A percentile compares a stretch with the other conserved stretches of the same genome.
phyloP scores from a whole-genome alignment of 257 asterid species.

The Rauvolfia tetraphylla region DNA sequence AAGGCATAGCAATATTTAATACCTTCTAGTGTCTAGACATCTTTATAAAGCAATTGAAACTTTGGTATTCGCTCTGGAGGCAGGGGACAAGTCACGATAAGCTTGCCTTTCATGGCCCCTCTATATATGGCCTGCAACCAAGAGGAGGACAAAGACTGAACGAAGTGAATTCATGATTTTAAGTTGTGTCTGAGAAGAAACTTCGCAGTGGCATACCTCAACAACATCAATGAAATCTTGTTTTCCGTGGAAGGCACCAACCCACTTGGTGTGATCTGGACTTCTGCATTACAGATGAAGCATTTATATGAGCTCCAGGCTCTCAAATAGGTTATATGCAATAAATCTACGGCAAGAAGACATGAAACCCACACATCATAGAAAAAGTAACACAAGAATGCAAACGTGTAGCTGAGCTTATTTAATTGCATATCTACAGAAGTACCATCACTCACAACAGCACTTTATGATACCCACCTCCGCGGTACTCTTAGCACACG shows the following conservation, averaged over 20 bases:
- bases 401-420: not conserved
- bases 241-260: slow-evolving; percentile 66
- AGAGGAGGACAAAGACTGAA: not conserved
- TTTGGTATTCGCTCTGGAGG: slow-evolving; percentile 83
- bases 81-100: slow-evolving; percentile 79
- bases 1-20: not conserved
- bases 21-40: slow-evolving; percentile 67
- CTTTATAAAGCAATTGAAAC: slow-evolving; percentile 75
- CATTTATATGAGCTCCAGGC: not conserved
- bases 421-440: not conserved
- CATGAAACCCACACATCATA: not conserved
- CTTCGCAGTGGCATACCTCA: slow-evolving; percentile 50
- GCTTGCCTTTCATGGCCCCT: slow-evolving; percentile 96
- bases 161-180: not conserved
- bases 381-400: not conserved
- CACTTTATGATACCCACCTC: not conserved
- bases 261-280: slow-evolving; percentile 93
- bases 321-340: not conserved
- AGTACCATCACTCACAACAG: not conserved
- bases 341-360: not conserved
- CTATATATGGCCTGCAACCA: slow-evolving; percentile 75
- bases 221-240: slow-evolving; percentile 93
- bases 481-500: not conserved
- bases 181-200: not conserved
- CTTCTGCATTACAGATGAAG: slow-evolving; percentile 41